Evolutionary conservation across 352 stramenopile genomes (phyloP), one percentile per base, ranked within the genome.

Genomic region (Globisporangium paddicum): DNA sequence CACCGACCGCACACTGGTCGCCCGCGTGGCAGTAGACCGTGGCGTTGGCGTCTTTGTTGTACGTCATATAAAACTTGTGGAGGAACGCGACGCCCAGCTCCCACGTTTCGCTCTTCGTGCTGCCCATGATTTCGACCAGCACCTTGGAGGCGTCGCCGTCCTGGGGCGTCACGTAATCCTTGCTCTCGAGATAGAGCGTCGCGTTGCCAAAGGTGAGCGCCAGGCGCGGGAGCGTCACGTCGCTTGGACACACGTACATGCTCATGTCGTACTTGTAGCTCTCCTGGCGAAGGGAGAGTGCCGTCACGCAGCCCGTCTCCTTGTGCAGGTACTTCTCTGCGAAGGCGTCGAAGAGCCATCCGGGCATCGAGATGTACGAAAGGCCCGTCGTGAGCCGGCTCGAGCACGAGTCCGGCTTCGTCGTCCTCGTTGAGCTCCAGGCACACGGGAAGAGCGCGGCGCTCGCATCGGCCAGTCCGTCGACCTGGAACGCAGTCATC

Each of bases 161-260:
- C 4, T 32, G 18, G 18, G 48, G 30, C 30, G 32, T 14, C 30
- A 30, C 18, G 32, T 55, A 44, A 19, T 55, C 32, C 48, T 55
- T 32, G n/a, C 10, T 5, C n/a, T 44, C 30, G 11, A 55, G 18
- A 32, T 55, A 55, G 48, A 55, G 23, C 30, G 48, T 44, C n/a
- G 48, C 34, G n/a, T 16, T 55, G 3, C 49, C 49, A 23, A 55
- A 55, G n/a, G 32, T 55, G 49, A 55, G 14, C n/a, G n/a, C 49
- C 10, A 55, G n/a, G 3, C 32, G 49, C 7, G 49, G 49, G 8
- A 55, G 19, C 3, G 9, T n/a, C 30, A 55, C 30, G 13, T 11
- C 30, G 32, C 49, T 26, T 5, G 49, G 32, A 55, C 49, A 55
- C 49, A 32, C 49, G 9, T 45, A 45, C 13, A 42, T 37, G 7